Evolutionary conservation across 495 filamentous ascomycete genomes (phyloP).

Genomic region (Penicillium canescens): DNA sequence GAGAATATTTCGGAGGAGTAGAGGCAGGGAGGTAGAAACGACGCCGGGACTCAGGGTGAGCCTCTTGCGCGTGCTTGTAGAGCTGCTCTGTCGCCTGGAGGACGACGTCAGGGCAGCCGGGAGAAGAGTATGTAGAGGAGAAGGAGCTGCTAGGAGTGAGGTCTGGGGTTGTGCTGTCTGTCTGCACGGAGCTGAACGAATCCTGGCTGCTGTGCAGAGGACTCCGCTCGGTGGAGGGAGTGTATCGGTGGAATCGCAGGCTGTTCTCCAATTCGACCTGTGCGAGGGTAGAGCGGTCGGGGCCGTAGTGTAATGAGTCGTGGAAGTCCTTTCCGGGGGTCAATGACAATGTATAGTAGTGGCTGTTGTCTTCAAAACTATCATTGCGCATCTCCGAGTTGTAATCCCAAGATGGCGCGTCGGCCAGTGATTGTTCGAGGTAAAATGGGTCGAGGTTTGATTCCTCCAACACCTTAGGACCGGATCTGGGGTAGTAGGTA

Average conservation of each 20-base stretch:
- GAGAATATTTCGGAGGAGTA: slow-evolving; percentile 34
- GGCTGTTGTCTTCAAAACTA: slow-evolving; percentile 32
- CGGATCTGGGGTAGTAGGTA: slow-evolving; percentile 34
- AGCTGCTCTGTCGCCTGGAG: slow-evolving; percentile 33
- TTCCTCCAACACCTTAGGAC: slow-evolving; percentile 35
- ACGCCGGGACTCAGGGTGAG: slow-evolving; percentile 14
- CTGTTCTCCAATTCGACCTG: slow-evolving; percentile 40
- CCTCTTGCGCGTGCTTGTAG: slow-evolving; percentile 25
- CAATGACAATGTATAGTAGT: slow-evolving; percentile 39
- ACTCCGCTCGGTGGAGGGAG: slow-evolving; percentile 25
- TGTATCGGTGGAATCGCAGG: slow-evolving; percentile 28
- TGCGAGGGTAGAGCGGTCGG: slow-evolving; percentile 38
- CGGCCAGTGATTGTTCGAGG: slow-evolving; percentile 40
- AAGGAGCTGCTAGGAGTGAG: slow-evolving; percentile 49
- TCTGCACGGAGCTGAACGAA: slow-evolving; percentile 41
- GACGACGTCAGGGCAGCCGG: slow-evolving; percentile 32
- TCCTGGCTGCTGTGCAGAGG: slow-evolving; percentile 31
- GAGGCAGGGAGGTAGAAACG: slow-evolving; percentile 34
- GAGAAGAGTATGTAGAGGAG: slow-evolving; percentile 40
- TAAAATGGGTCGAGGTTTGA: slow-evolving; percentile 49
- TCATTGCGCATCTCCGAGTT: slow-evolving; percentile 35
- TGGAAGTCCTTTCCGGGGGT: slow-evolving; percentile 22
- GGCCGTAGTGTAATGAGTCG: slow-evolving; percentile 15
- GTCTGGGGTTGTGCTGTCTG: slow-evolving; percentile 38
- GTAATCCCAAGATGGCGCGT: slow-evolving; percentile 29